Evolutionary conservation across 352 stramenopile species (phyloP), one percentile per base, ranked within the genome.

Genomic region (Phytophthora foliorum): DNA sequence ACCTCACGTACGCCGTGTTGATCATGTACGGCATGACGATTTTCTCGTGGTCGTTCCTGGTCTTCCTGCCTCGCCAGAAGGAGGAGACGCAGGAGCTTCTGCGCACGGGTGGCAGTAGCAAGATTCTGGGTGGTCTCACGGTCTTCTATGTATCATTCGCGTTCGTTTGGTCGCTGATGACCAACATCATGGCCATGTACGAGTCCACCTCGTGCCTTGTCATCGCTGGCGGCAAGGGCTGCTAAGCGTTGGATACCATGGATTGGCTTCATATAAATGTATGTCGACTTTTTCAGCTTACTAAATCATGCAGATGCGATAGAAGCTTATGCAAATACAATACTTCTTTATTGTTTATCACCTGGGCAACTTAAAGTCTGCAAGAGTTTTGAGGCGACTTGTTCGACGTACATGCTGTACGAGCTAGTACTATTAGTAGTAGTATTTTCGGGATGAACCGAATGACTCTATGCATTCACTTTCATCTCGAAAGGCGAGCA

Each of bases 111-210:
- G 72, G 75, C 16, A 68, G 50, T 22, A 80, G 67, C 64, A 78
- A 78, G 49, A 46, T 78, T 31, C 29, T 77, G 7, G 72, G 72
- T 17, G 46, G 17, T 10, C 14, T 78, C 39, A 80, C 69, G 11
- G 61, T 85, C 7, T 52, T 50, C 22, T 77, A 74, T 50, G 54
- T 84, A 5, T 38, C 53, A 10, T 67, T 81, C 27, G 69, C 65
- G 1, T 66, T 77, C 17, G 39, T 67, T 6, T 81, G 72, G 67
- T 80, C 73, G 2, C 31, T 80, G 42, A 79, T 74, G 72, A 71
- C 65, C 42, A 80, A 80, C 60, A 70, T 77, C 22, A 72, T 82
- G 61, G 73, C 65, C 32, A 82, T 82, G 31, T 80, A 62, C 57
- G 63, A 76, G 49, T 55, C 38, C 36, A 84, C 76, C n/a, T 77